A percentile compares a stretch with the other conserved stretches of the same genome.
phyloP scores from a whole-genome alignment of 352 stramenopile species.

The Halophytophthora polymorphica region DNA sequence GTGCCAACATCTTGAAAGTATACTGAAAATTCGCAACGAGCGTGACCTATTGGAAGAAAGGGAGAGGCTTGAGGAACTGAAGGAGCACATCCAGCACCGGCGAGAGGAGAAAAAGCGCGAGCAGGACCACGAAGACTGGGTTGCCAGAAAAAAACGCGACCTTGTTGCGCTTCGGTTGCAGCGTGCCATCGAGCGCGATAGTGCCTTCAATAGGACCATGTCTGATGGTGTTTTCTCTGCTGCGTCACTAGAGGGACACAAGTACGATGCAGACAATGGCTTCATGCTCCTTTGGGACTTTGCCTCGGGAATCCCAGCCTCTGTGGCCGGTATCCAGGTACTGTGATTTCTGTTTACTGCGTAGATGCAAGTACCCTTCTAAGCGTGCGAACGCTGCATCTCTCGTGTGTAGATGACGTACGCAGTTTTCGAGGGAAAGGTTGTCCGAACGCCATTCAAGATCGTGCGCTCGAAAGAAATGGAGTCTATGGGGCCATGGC shows the following conservation, averaged over 20 bases:
- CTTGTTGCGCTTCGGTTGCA: conserved; percentile 39
- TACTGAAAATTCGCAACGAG: conserved; percentile 50
- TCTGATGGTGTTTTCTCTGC: neutral
- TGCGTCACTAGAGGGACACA: neutral
- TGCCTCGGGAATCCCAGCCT: conserved; percentile 20
- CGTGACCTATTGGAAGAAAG: conserved; percentile 55
- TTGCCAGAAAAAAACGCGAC: conserved; percentile 51
- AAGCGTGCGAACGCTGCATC: neutral
- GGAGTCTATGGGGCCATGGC: conserved; percentile 20
- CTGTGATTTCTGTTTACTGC: neutral
- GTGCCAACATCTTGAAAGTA: conserved; percentile 37
- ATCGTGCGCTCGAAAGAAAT: conserved; percentile 26
- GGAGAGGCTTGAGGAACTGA: conserved; percentile 51
- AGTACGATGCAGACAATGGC: conserved; percentile 34
- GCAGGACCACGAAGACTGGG: conserved; percentile 42
- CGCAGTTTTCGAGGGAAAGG: conserved; percentile 38
- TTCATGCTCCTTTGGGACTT: conserved; percentile 55
- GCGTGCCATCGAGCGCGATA: conserved; percentile 27
- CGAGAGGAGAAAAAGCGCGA: conserved; percentile 44
- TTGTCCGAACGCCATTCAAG: conserved; percentile 41
- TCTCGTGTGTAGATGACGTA: conserved; percentile 39
- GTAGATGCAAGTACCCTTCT: neutral
- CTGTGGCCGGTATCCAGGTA: conserved; percentile 34
- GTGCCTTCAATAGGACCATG: conserved; percentile 9
- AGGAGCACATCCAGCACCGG: conserved; percentile 39